phyloP scores from a whole-genome alignment of 1,284 basidiomycete species.

The Sanghuangporus baumii region DNA sequence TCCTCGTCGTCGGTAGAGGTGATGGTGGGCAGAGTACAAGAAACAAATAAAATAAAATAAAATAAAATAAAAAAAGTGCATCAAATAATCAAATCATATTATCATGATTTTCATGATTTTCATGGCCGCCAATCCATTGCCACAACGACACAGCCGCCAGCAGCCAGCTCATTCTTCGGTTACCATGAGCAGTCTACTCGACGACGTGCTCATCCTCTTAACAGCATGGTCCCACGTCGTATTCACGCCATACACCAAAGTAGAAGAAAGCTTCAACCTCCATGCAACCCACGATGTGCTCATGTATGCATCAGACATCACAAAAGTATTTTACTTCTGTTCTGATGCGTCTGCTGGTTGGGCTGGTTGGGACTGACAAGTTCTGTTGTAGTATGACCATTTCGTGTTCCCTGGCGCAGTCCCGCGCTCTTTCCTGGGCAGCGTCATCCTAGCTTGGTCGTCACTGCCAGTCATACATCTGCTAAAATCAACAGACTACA shows the following conservation, averaged over 20 bases:
- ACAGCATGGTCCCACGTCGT: conserved; percentile 64
- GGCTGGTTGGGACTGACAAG: background rate
- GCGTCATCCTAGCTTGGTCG: conserved; percentile 53
- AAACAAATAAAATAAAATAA: conserved; percentile 10
- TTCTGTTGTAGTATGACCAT: conserved; percentile 74
- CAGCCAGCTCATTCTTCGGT: background rate
- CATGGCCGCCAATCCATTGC: background rate
- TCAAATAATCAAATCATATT: background rate
- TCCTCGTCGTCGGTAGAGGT: background rate
- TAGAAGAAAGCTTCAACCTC: conserved; percentile 95
- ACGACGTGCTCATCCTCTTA: conserved; percentile 54
- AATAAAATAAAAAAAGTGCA: background rate
- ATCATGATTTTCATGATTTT: background rate
- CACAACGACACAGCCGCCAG: background rate
- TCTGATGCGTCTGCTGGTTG: background rate
- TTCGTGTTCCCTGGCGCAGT: conserved; percentile 85
- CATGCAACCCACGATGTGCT: conserved; percentile 90
- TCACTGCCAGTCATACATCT: conserved; percentile 41
- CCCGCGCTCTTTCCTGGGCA: conserved; percentile 82
- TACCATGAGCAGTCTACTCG: conserved; percentile 30
- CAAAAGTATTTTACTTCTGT: conserved; percentile 47
- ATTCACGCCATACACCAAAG: conserved; percentile 87
- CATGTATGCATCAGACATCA: conserved; percentile 48
- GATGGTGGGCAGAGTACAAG: background rate
- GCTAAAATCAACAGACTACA: conserved; percentile 34